Evolutionary conservation across 225 moss, liverwort and hornwort species (phyloP).

Genomic region (Straminergon stramineum): DNA sequence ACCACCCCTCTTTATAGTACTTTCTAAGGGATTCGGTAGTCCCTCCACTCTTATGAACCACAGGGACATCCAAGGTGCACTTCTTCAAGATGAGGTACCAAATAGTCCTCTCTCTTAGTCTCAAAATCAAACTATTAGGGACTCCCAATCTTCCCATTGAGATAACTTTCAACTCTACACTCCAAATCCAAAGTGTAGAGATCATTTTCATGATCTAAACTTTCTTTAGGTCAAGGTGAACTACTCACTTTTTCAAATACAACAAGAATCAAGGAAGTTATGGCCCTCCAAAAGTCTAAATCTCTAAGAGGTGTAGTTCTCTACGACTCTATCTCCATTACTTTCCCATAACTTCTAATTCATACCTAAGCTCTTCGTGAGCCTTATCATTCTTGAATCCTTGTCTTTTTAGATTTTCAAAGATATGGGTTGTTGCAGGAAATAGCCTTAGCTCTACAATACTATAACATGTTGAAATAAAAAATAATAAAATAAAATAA

Average conservation of each 20-base stretch:
- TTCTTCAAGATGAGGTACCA: fast-evolving
- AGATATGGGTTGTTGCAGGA: too few relatives aligned
- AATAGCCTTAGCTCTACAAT: too few relatives aligned
- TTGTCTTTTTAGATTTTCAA: too few relatives aligned
- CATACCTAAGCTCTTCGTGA: too few relatives aligned
- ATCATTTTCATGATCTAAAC: neutral
- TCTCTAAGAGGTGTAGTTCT: neutral
- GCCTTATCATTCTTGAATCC: too few relatives aligned
- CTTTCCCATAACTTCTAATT: too few relatives aligned
- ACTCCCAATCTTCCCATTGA: fast-evolving
- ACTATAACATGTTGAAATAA: too few relatives aligned
- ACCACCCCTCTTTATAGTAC: fast-evolving
- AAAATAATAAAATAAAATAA: too few relatives aligned
- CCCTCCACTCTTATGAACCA: fast-evolving
- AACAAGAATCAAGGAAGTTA: neutral
- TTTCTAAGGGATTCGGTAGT: fast-evolving
- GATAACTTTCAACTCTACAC: neutral
- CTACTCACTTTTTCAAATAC: neutral
- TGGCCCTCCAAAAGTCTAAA: neutral
- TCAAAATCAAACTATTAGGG: neutral
- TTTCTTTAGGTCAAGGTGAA: fast-evolving
- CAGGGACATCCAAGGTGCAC: fast-evolving
- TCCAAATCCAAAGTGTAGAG: neutral
- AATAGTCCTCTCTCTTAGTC: neutral
- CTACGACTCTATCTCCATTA: too few relatives aligned